phyloP scores from a whole-genome alignment of 2,329 filamentous ascomycete species.

The Epichloe scottii region DNA sequence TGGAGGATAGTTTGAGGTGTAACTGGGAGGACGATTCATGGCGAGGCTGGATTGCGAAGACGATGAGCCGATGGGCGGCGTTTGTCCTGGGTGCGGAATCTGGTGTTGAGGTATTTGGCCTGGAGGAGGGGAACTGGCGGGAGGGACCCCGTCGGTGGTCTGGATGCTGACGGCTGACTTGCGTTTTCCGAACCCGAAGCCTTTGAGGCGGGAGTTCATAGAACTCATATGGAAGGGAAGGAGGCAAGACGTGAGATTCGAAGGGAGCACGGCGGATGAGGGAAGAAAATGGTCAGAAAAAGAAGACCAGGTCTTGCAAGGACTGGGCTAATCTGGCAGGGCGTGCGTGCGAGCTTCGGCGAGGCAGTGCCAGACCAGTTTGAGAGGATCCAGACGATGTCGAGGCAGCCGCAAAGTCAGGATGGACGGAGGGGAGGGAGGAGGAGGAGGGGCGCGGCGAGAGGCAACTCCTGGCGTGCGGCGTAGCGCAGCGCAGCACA shows the following conservation, averaged over 20 bases:
- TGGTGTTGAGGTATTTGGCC: constrained; percentile 36
- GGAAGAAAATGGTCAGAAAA: constrained; percentile 8
- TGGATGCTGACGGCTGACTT: constrained; percentile 54
- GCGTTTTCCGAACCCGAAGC: constrained; percentile 71
- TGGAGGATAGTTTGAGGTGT: constrained; percentile 42
- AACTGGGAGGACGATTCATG: constrained; percentile 57
- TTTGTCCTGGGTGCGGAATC: constrained; percentile 21
- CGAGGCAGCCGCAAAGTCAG: constrained; percentile 1
- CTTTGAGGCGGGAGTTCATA: constrained; percentile 69
- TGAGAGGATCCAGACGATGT: background rate
- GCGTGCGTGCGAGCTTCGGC: background rate
- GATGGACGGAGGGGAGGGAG: constrained; percentile 1
- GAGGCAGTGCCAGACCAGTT: constrained; percentile 1
- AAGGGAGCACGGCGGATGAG: constrained; percentile 5
- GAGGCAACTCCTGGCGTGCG: background rate
- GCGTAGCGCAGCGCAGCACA: too few species aligned
- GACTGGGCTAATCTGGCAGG: background rate
- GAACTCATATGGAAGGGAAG: constrained; percentile 50
- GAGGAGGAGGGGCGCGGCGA: background rate
- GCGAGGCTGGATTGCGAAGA: constrained; percentile 36
- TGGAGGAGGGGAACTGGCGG: constrained; percentile 23
- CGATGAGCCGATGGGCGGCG: constrained; percentile 24
- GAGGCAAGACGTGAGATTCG: constrained; percentile 3
- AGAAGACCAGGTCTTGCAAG: constrained; percentile 1
- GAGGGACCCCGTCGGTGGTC: constrained; percentile 28